phyloP scores from a whole-genome alignment of 208 protist species.

The Crithidia expoeki region DNA sequence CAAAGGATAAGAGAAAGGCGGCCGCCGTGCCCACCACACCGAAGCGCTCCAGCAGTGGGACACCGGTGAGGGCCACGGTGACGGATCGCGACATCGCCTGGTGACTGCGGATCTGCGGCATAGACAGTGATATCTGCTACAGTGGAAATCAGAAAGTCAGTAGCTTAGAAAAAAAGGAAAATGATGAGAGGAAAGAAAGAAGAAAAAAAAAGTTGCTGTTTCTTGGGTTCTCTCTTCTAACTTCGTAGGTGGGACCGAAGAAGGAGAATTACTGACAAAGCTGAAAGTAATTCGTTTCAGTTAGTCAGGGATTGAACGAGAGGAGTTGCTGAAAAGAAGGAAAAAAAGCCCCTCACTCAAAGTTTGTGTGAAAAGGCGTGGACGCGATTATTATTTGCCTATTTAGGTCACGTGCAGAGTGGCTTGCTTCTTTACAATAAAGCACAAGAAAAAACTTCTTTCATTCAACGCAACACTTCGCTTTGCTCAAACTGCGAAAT shows the following conservation, averaged over 20 bases:
- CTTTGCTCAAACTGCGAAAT: too few species aligned
- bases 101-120: conserved; percentile 2
- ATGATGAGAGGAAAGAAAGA: background rate
- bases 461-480: too few species aligned
- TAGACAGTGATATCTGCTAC: background rate
- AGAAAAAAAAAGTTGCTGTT: background rate
- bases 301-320: background rate
- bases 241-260: too few species aligned
- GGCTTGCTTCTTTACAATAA: background rate
- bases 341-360: background rate
- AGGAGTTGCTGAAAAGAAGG: background rate
- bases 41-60: conserved; percentile 17
- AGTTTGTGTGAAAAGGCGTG: background rate
- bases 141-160: background rate
- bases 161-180: background rate
- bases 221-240: background rate
- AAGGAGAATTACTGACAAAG: background rate
- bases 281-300: background rate
- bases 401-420: too few species aligned
- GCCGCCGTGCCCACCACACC: conserved; percentile 18
- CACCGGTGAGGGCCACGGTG: conserved; percentile 8
- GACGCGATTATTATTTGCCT: too few species aligned
- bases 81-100: background rate
- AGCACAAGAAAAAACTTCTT: too few species aligned
- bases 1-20: conserved; percentile 31